Percentiles rank a stretch among this genome's conserved stretches.
Conservation (phyloP, 331 rosid genomes). For the Quercus tomentella region DNA sequence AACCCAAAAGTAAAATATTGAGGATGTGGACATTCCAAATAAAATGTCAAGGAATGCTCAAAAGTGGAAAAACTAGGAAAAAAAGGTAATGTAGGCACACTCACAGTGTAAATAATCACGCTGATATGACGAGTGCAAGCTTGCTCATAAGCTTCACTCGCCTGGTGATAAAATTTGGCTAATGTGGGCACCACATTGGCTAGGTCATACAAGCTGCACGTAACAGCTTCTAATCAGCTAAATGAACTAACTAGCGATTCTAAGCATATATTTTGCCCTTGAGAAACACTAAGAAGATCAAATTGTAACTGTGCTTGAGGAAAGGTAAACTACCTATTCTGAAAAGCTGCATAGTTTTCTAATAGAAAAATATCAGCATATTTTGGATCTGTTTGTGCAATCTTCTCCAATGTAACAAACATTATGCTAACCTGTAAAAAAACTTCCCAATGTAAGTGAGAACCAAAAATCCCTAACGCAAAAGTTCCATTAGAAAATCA, state of each 20-base stretch:
- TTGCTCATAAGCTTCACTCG: slow-evolving; percentile 96
- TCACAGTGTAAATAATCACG: slow-evolving; percentile 79
- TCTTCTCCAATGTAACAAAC: slow-evolving; percentile 94
- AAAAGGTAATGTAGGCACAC: slow-evolving; percentile 16
- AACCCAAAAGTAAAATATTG: slow-evolving; percentile 9
- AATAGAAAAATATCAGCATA: slow-evolving; percentile 84
- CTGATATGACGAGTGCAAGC: slow-evolving; percentile 94
- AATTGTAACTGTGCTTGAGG: neutral
- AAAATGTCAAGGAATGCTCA: neutral
- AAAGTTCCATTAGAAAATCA: neutral
- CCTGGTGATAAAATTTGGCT: slow-evolving; percentile 98
- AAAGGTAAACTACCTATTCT: slow-evolving; percentile 63
- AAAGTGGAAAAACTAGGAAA: slow-evolving; percentile 5
- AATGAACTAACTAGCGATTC: slow-evolving; percentile 8
- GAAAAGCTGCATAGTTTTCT: slow-evolving; percentile 98
- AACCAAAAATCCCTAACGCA: neutral
- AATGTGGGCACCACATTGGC: slow-evolving; percentile 96
- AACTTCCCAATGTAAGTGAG: neutral
- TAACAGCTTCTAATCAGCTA: slow-evolving; percentile 17
- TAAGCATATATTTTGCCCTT: neutral
- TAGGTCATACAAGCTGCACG: slow-evolving; percentile 85
- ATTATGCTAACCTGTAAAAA: slow-evolving; percentile 80
- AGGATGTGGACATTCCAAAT: slow-evolving; percentile 12
- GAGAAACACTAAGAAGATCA: slow-evolving; percentile 6
- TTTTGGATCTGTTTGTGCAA: slow-evolving; percentile 82